Evolutionary conservation across 225 moss, liverwort and hornwort species (phyloP), one percentile per base, ranked within the genome.

Genomic region (Pseudoscleropodium purum): DNA sequence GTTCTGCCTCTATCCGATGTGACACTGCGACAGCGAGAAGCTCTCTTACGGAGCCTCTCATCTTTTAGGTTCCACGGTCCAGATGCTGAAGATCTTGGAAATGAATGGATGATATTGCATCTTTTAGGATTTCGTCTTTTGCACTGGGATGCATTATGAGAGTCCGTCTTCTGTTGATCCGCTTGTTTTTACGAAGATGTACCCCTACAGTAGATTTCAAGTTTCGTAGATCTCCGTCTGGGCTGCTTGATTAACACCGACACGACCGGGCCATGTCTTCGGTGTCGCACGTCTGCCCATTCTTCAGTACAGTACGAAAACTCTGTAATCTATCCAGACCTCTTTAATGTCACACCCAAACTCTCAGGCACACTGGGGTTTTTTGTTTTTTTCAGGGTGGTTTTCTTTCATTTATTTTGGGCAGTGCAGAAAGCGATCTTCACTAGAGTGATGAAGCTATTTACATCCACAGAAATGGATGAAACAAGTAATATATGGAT

Each of bases 151-250:
- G 63, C 18, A 63, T 30, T 26, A 37, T 73, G 16, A 13, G 75
- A 52, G 43, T 7, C 43, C 0, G 75, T 8, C 39, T 37, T 76
- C 9, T 59, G 25, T 36, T 54, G 23, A 85, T 85, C 26, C 21
- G 14, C 60, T 47, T 4, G 51, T 2, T 74, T 81, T 9, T 20
- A 0, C 14, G 7, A 6, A 37, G 33, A 61, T 74, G 89, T 84
- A 60, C 1, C 0, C 0, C 0, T 0, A 0, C 4, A 4, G 5
- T 7, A 81, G 85, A 90, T 83, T 88, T 83, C 36, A 18, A 13
- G 4, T 5, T 49, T 84, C 6, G 47, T 69, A 57, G 39, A 84
- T 60, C 36, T 88, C 6, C 30, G 6, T 5, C 11, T 61, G 45
- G 59, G 31, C 26, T 65, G 63, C 31, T 26, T 45, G 31, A 82